Conservation (phyloP, 164 flowering plant species). For the Buxus sempervirens region DNA sequence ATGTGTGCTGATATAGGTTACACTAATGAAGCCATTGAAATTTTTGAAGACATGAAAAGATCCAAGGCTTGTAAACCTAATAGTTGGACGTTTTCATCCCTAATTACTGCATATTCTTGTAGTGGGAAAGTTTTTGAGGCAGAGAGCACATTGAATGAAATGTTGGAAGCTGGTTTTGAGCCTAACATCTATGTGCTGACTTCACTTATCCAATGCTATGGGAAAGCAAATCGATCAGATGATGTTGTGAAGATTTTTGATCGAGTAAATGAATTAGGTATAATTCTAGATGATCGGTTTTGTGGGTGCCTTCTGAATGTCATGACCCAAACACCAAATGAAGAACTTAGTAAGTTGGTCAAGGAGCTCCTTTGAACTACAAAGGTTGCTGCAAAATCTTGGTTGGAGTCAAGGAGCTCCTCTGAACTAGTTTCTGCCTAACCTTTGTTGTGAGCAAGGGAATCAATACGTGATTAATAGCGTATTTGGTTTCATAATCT, state of each 20-base stretch:
- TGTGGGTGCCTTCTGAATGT: conserved; percentile 83
- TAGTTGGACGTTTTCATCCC: conserved; percentile 80
- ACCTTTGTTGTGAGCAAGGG: conserved; percentile 1
- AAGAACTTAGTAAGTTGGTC: conserved; percentile 56
- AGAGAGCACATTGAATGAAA: conserved; percentile 59
- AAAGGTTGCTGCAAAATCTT: conserved; percentile 61
- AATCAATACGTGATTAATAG: neutral
- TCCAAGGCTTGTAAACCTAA: conserved; percentile 57
- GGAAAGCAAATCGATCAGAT: conserved; percentile 70
- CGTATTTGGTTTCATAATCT: conserved; percentile 7
- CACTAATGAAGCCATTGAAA: conserved; percentile 59
- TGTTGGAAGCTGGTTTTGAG: conserved; percentile 79
- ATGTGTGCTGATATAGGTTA: conserved; percentile 87
- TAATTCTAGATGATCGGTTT: conserved; percentile 74
- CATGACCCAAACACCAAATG: conserved; percentile 68
- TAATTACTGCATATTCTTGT: conserved; percentile 75
- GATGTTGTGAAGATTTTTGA: conserved; percentile 74
- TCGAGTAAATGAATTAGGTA: conserved; percentile 44
- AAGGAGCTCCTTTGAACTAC: conserved; percentile 78
- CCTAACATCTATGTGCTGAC: conserved; percentile 75
- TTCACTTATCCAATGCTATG: conserved; percentile 85
- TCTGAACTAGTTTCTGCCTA: conserved; percentile 43
- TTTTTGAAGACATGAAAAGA: conserved; percentile 74
- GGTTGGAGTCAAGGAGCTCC: conserved; percentile 67
- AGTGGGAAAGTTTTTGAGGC: conserved; percentile 74